Conservation (phyloP, 225 moss, liverwort and hornwort species). For the Sphagnum tenellum region DNA sequence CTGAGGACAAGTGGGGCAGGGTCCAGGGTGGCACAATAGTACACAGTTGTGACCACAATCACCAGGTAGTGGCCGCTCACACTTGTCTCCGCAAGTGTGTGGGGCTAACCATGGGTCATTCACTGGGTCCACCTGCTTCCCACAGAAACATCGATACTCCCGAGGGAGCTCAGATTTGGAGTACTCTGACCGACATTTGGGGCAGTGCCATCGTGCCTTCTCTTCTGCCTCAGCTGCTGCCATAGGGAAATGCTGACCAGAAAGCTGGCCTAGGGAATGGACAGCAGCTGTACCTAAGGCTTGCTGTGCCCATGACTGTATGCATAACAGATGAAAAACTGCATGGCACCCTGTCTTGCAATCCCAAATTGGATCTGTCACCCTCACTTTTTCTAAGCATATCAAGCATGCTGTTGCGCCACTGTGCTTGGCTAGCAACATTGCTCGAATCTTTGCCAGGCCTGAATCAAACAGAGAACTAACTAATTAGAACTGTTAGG, state of each 20-base stretch:
- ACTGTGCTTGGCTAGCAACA: conserved; percentile 62
- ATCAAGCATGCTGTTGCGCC: conserved; percentile 79
- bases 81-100: conserved; percentile 82
- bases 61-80: conserved; percentile 54
- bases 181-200: conserved; percentile 62
- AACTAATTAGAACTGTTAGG: not conserved
- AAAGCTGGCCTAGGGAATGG: conserved; percentile 49
- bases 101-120: conserved; percentile 89
- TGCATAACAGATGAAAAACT: conserved; percentile 80
- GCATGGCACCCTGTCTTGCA: conserved; percentile 81
- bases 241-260: conserved; percentile 65
- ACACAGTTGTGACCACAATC: conserved; percentile 79
- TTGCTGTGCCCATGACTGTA: conserved; percentile 82
- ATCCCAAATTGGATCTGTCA: conserved; percentile 79
- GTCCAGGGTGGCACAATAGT: conserved; percentile 85
- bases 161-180: conserved; percentile 51
- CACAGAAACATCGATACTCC: conserved; percentile 82
- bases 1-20: conserved; percentile 90
- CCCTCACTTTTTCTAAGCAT: conserved; percentile 73
- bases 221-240: conserved; percentile 62
- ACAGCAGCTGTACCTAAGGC: conserved; percentile 42
- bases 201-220: conserved; percentile 59
- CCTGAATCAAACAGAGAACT: conserved; percentile 19
- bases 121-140: conserved; percentile 58
- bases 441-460: conserved; percentile 64